phyloP scores from a whole-genome alignment of 805 yeast genomes.

The Vanderwaltozyma tropicalis region DNA sequence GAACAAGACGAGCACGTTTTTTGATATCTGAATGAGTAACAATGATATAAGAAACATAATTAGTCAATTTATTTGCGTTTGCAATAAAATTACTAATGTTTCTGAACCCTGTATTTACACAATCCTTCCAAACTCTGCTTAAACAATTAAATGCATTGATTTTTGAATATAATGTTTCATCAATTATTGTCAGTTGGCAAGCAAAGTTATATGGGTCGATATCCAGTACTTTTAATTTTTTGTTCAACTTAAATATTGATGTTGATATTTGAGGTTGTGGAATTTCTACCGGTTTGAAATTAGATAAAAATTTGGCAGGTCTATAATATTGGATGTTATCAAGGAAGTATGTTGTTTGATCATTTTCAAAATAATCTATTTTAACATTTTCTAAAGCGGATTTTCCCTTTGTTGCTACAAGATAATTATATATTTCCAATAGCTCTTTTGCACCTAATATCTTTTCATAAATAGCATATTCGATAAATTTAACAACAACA shows the following conservation, averaged over 20 bases:
- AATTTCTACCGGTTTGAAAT: background rate
- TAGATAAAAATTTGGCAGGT: background rate
- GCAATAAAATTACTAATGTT: constrained; percentile 54
- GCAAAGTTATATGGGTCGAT: constrained; percentile 72
- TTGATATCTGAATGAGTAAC: constrained; percentile 52
- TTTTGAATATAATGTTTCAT: constrained; percentile 55
- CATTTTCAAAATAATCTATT: background rate
- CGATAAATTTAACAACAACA: constrained; percentile 9
- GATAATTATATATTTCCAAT: background rate
- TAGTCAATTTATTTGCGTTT: constrained; percentile 72
- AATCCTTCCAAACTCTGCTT: constrained; percentile 65
- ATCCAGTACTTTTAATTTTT: constrained; percentile 43
- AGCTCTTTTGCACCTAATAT: constrained; percentile 37
- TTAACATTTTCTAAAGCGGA: constrained; percentile 7
- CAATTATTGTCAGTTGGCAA: constrained; percentile 72
- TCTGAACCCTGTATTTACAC: constrained; percentile 42
- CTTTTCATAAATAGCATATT: constrained; percentile 34
- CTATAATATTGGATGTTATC: background rate
- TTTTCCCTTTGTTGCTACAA: constrained; percentile 29
- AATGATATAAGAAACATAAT: constrained; percentile 69
- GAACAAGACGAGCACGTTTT: constrained; percentile 57
- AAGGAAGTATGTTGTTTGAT: constrained; percentile 1
- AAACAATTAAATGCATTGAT: constrained; percentile 67
- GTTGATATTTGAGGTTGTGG: background rate
- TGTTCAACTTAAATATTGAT: constrained; percentile 23